Evolutionary conservation across 495 filamentous ascomycete genomes (phyloP), one percentile per base, ranked within the genome.

Genomic region (Penicillium canescens): DNA sequence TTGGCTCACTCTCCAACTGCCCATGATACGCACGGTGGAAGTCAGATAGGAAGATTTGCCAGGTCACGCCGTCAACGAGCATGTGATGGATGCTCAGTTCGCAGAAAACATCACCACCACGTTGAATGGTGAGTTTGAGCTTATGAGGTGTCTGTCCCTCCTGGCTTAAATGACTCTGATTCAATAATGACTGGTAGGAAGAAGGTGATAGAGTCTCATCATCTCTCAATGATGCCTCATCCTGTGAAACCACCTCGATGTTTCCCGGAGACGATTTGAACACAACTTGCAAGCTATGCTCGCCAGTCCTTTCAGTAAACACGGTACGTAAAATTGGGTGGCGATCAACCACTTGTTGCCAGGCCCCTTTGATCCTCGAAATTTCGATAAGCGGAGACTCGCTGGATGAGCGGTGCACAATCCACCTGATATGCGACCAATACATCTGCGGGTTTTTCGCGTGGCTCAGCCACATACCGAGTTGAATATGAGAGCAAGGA

Each of bases 401-500:
- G 18, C 18, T 18, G 18, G 18, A 18, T n/a, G 26, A 7, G 24
- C 1, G n/a, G 2, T 18, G 18, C 18, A 33, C 7, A 10, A 6
- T 33, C 26, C 42, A 45, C 0, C 26, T 13, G 3, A 45, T 45
- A 21, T 45, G 42, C 3, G 42, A 45, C 59, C 55, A 54, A 45
- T 78, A 79, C 2, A 56, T 35, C 3, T 56, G 54, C 1, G 60
- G 48, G 18, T 69, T 54, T 37, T 69, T 79, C 16, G 70, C 54
- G n/a, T 78, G 76, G 50, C 76, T 78, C 1, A 57, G 4, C 41
- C 50, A 43, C 33, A 57, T 57, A 2, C 54, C 82, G 44, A 83
- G 74, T 54, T 86, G 84, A 42, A 82, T 78, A 6, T 78, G 75
- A 4, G 83, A 82, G 42, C 77, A 81, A 1, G 79, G 79, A 53